phyloP scores from a whole-genome alignment of 139 green algal genomes.

The Chlamydomonas asymmetrica region DNA sequence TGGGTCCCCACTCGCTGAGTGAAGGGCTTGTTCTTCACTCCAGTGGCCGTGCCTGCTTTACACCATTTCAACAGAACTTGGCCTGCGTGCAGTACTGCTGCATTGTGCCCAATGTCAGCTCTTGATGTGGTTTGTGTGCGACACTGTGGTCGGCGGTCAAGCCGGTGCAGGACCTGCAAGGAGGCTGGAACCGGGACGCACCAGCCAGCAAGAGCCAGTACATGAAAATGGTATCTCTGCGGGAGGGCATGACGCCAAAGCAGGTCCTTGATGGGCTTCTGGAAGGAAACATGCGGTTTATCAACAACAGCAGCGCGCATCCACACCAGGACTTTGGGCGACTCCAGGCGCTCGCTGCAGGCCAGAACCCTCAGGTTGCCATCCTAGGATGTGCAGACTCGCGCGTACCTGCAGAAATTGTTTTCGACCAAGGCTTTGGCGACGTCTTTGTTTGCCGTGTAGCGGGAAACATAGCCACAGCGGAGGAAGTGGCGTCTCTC shows the following conservation, averaged over 20 bases:
- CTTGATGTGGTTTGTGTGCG: no score
- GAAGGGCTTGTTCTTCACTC: no score
- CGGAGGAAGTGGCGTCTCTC: conserved; percentile 32
- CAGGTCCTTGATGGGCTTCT: conserved; percentile 22
- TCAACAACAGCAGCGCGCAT: conserved; percentile 14
- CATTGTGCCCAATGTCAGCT: no score
- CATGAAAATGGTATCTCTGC: conserved; percentile 7
- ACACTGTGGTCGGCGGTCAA: no score
- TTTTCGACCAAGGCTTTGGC: conserved; percentile 44
- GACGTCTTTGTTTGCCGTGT: conserved; percentile 43
- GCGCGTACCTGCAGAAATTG: conserved; percentile 32
- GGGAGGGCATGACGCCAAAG: conserved; percentile 5
- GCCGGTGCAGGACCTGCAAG: no score
- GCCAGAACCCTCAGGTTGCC: conserved; percentile 29
- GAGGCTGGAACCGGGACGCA: no score
- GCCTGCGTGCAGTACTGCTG: no score
- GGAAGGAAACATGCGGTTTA: conserved; percentile 31
- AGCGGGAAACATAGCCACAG: conserved; percentile 36
- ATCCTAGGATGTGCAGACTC: conserved; percentile 41
- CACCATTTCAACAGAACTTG: no score
- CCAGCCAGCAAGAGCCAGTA: no score
- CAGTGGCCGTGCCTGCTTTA: no score
- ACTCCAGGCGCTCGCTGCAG: conserved; percentile 5
- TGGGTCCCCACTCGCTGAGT: no score
- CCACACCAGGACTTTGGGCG: conserved; percentile 35